Percentiles rank a stretch among this genome's conserved stretches.
phyloP scores from a whole-genome alignment of 2,329 filamentous ascomycete genomes.

The Fusarium cyanostomum region DNA sequence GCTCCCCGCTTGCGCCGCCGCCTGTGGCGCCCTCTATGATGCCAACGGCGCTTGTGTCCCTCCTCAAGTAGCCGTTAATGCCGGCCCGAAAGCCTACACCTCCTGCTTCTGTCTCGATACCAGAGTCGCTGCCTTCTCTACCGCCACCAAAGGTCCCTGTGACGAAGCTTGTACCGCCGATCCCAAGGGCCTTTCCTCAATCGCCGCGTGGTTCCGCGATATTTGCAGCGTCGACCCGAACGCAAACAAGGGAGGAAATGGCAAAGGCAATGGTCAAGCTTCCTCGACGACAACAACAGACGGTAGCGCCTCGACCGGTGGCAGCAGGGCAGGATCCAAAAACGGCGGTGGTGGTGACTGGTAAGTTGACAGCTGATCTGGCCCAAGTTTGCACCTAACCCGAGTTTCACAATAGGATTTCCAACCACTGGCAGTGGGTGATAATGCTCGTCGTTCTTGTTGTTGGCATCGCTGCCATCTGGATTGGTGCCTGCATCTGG shows the following conservation, averaged over 20 bases:
- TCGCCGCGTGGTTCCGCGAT: slow-evolving; percentile 75
- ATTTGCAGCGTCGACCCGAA: slow-evolving; percentile 64
- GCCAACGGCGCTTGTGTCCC: slow-evolving; percentile 78
- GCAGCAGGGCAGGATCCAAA: slow-evolving; percentile 11
- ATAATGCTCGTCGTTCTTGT: slow-evolving; percentile 81
- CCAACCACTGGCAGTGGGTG: slow-evolving; percentile 80
- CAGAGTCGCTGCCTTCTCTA: slow-evolving; percentile 66
- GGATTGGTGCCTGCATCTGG: slow-evolving; percentile 74
- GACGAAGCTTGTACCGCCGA: slow-evolving; percentile 62
- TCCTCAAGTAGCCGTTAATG: slow-evolving; percentile 56
- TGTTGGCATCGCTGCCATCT: slow-evolving; percentile 73
- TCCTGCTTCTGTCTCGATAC: slow-evolving; percentile 78
- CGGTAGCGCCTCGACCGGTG: slow-evolving; percentile 13
- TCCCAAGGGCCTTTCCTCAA: slow-evolving; percentile 58
- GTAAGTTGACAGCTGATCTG: slow-evolving; percentile 49
- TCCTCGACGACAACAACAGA: slow-evolving; percentile 29
- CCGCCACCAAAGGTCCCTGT: slow-evolving; percentile 68
- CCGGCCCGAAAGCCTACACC: slow-evolving; percentile 64
- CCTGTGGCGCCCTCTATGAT: slow-evolving; percentile 70
- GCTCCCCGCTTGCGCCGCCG: slow-evolving; percentile 70
- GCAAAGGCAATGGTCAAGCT: slow-evolving; percentile 7
- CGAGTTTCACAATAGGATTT: slow-evolving; percentile 61
- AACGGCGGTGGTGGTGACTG: slow-evolving; percentile 56
- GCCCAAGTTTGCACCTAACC: slow-evolving; percentile 2
- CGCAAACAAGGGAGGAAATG: slow-evolving; percentile 29